Evolutionary conservation across 2,329 filamentous ascomycete species (phyloP), one percentile per base, ranked within the genome.

Genomic region (Lachnellula hyalina): DNA sequence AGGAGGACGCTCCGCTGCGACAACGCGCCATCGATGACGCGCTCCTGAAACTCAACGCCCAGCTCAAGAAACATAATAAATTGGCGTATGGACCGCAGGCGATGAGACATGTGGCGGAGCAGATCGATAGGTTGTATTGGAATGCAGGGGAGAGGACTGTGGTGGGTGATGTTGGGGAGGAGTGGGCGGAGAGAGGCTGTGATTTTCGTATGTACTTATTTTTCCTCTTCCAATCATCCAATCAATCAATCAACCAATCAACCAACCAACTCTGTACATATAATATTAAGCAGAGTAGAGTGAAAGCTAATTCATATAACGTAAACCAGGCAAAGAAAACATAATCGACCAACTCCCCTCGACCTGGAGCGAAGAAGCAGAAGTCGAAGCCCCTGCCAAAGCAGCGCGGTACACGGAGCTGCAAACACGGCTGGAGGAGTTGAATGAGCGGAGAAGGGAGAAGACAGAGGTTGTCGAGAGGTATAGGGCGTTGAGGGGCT

Each of bases 81-180:
- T 78, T 83, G 53, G 83, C 83, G 5, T 89, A 89, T 67, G 79
- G 83, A 15, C 79, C 84, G 0, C 84, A 87, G 62, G 84, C 86
- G n/a, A 82, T 79, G 50, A 79, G 86, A 36, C 84, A 88, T 63
- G 79, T 90, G 17, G 85, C 86, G 2, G 85, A 89, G 73, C 86
- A 90, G 72, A 83, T 90, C 42, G 84, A 88, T 69, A 71, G 72
- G 47, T 72, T 87, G 45, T 90, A 89, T 68, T 78, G 78, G 69
- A 72, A 74, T 42, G 72, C 73, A 1, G 77, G 73, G 5, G 74
- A 74, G 44, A 67, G 68, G 17, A 65, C 61, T 0, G 65, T 65
- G 1, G 57, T 61, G 12, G 57, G 61, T 2, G 62, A 53, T 0
- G 70, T 70, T 5, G 71, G 73, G 14, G 72, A 71, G 4, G 74